These are phyloP conservation scores for Hypoxylon intermedium DNA, from an alignment of 495 filamentous ascomycete species.

Conservation along the genomic window DNA sequence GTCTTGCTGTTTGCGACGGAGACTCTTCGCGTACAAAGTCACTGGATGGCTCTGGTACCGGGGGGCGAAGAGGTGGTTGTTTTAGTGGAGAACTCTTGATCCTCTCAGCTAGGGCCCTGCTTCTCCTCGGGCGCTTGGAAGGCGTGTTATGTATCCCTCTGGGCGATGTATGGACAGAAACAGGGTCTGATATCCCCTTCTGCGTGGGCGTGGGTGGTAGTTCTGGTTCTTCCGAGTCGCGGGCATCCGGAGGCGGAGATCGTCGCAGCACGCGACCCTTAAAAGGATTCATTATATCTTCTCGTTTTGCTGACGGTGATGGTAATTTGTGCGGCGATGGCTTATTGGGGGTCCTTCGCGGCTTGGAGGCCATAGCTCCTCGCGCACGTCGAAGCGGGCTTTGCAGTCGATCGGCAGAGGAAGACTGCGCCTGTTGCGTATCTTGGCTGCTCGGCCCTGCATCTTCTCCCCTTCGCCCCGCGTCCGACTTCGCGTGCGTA, in stretches of 20 bases:
- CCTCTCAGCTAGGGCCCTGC: slow-evolving; percentile 47
- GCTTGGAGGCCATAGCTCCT: slow-evolving; percentile 35
- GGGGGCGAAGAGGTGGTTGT: slow-evolving; percentile 47
- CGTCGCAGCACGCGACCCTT: slow-evolving; percentile 42
- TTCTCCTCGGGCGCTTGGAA: slow-evolving; percentile 51
- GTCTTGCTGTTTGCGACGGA: slow-evolving; percentile 9
- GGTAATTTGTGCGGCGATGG: slow-evolving; percentile 49
- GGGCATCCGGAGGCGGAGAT: slow-evolving; percentile 48
- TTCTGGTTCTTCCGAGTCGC: slow-evolving; percentile 63
- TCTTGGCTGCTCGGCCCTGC: neutral
- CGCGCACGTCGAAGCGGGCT: slow-evolving; percentile 30
- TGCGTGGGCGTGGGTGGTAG: slow-evolving; percentile 75
- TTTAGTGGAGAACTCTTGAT: slow-evolving; percentile 57
- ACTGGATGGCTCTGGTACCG: slow-evolving; percentile 3
- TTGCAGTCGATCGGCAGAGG: slow-evolving; percentile 5
- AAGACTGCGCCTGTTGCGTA: slow-evolving; percentile 14
- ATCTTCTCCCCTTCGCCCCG: neutral
- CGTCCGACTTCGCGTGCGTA: neutral
- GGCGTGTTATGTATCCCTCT: slow-evolving; percentile 62
- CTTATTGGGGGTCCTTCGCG: slow-evolving; percentile 43
- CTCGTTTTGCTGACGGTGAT: slow-evolving; percentile 52
- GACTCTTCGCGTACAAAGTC: slow-evolving; percentile 12
- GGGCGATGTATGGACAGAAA: slow-evolving; percentile 56
- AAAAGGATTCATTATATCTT: slow-evolving; percentile 54
- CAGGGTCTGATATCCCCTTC: slow-evolving; percentile 61